Evolutionary conservation across 768 basidiomycete genomes (phyloP).

Genomic region (Tricholoma furcatifolium): DNA sequence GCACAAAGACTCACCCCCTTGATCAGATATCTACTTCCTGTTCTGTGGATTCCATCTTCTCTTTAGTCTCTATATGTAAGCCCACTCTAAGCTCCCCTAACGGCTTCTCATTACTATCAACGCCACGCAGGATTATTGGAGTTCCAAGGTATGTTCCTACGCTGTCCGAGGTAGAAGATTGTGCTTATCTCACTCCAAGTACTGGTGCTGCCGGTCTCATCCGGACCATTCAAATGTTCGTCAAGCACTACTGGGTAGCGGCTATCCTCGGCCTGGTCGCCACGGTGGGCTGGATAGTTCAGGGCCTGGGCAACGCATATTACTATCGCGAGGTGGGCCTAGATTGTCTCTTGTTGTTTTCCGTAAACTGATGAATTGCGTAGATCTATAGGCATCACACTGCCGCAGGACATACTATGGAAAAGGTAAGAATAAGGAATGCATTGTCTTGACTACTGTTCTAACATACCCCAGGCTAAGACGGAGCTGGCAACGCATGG

Average conservation of each 20-base stretch:
- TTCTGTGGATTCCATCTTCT: conserved; percentile 94
- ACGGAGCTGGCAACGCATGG: conserved; percentile 80
- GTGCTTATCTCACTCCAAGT: conserved; percentile 35
- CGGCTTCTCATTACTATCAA: conserved; percentile 23
- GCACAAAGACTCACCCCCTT: conserved; percentile 26
- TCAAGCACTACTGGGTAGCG: conserved; percentile 67
- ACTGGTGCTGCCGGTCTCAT: conserved; percentile 96
- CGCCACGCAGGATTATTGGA: conserved; percentile 79
- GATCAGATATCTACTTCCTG: conserved; percentile 90
- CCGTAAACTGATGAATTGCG: conserved; percentile 10
- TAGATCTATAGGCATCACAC: conserved; percentile 79
- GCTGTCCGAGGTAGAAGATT: conserved; percentile 34
- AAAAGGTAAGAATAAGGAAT: conserved; percentile 55
- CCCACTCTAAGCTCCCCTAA: conserved; percentile 21
- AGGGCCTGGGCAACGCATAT: conserved; percentile 78
- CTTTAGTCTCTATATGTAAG: conserved; percentile 90
- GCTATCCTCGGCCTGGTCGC: conserved; percentile 81
- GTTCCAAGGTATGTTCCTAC: conserved; percentile 67
- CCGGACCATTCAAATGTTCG: conserved; percentile 84
- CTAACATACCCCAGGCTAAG: conserved; percentile 59
- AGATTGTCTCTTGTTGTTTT: conserved; percentile 9
- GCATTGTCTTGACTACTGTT: background rate
- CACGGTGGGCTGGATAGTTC: conserved; percentile 84
- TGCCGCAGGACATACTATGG: conserved; percentile 84
- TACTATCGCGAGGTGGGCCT: conserved; percentile 75